Base-by-base conservation (phyloP, 257 asterid genomes). In the Penstemon davidsonii region DNA sequence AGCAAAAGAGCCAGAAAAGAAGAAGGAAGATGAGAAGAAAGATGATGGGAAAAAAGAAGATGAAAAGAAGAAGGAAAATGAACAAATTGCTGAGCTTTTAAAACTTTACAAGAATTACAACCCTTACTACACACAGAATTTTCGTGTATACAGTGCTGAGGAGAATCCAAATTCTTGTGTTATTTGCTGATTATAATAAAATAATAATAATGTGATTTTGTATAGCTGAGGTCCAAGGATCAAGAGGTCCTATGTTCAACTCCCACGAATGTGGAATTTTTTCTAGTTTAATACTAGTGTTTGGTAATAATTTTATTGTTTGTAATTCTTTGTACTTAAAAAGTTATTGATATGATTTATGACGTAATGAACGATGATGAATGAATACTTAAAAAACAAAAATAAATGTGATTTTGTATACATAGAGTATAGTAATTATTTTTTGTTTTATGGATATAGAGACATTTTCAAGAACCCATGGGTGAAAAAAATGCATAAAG, bases 91-190 rank as follows among this genome's bases (percentile, higher is more conserved):
- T 2, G 82, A 78, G 54, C 68, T 79, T 3, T 4, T 75, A 11
- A 71, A 71, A 38, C 39, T 56, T 44, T 76, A 79, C 73, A 61
- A 68, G 55, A 54, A 52, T 46, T 66, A 65, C 59, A 68, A 76
- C 13, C 84, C 86, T 54, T 40, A 79, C 19, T 66, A 69, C 76
- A 4, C 77, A 13, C 85, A 57, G 44, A 15, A 73, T 55, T 78
- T 73, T 75, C 76, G 36, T 55, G 80, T 68, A 40, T 66, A 76
- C 66, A 73, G 82, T 11, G 59, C 46, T 25, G 87, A 85, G 73
- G 90, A 82, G 53, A 75, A 82, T 57, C 87, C 90, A 2, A 85
- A 71, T 70, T 62, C 87, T 38, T 85, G 90, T 72, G 68, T 76
- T 56, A 72, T 82, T 40, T 85, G 57, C 39, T 81, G n/a, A 49